Percentiles rank a stretch among this genome's conserved stretches.
Conservation (phyloP, 345 rosid species). For the Citrus unshiu region DNA sequence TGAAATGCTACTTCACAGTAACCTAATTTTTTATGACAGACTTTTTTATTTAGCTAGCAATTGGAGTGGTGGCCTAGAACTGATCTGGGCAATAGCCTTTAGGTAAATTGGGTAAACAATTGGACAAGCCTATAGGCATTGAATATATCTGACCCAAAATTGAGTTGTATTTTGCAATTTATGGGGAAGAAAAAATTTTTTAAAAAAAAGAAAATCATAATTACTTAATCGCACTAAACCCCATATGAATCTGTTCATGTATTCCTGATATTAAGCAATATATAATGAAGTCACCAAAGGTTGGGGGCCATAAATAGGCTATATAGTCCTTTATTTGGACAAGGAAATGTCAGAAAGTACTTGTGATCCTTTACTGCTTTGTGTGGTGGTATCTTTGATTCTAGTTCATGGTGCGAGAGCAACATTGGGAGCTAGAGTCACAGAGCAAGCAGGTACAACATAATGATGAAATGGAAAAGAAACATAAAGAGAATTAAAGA, state of each 20-base stretch:
- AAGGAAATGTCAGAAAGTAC: background rate
- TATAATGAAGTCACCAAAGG: background rate
- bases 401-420: background rate
- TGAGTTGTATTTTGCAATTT: background rate
- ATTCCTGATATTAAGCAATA: too few relatives aligned
- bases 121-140: background rate
- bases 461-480: too few relatives aligned
- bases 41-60: background rate
- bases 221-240: background rate
- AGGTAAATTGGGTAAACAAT: background rate
- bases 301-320: background rate
- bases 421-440: background rate
- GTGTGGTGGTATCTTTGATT: background rate
- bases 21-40: too few relatives aligned
- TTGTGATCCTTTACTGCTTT: background rate
- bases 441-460: background rate
- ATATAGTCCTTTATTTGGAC: background rate
- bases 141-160: background rate
- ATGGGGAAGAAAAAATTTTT: too few relatives aligned
- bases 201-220: too few relatives aligned
- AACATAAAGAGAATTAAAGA: too few relatives aligned
- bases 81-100: background rate
- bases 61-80: background rate
- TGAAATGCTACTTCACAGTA: background rate
- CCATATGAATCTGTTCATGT: background rate